These are phyloP conservation scores for Collybiopsis confluens DNA, from an alignment of 768 basidiomycete genomes.

Conservation along the genomic window DNA sequence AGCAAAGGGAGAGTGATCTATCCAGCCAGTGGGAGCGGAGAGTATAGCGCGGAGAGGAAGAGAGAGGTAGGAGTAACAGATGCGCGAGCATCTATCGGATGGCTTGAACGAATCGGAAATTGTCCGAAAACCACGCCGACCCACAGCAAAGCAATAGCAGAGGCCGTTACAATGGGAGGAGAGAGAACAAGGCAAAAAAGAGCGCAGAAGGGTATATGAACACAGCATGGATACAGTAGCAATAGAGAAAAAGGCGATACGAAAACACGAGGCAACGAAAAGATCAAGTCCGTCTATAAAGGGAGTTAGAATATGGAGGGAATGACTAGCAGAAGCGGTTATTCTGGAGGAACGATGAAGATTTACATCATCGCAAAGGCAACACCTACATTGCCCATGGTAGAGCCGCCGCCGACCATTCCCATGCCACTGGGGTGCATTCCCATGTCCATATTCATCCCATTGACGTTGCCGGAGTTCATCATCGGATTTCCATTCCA, in stretches of 20 bases:
- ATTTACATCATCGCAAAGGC: constrained; percentile 18
- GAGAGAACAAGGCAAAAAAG: neutral
- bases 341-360: constrained; percentile 1
- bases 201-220: constrained; percentile 3
- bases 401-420: constrained; percentile 17
- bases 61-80: neutral
- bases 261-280: neutral
- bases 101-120: neutral
- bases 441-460: constrained; percentile 6
- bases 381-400: constrained; percentile 12
- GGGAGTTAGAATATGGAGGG: neutral
- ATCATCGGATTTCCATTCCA: constrained; percentile 11
- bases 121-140: neutral
- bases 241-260: neutral
- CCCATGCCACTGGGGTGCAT: constrained; percentile 8
- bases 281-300: neutral
- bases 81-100: neutral
- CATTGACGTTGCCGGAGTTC: constrained; percentile 2
- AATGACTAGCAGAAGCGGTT: neutral
- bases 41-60: neutral
- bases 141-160: neutral
- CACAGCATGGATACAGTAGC: neutral
- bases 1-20: neutral
- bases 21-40: neutral
- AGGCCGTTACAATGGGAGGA: neutral